phyloP scores from a whole-genome alignment of 371 early-diverging fungal genomes.

The Encephalitozoon romaleae region DNA sequence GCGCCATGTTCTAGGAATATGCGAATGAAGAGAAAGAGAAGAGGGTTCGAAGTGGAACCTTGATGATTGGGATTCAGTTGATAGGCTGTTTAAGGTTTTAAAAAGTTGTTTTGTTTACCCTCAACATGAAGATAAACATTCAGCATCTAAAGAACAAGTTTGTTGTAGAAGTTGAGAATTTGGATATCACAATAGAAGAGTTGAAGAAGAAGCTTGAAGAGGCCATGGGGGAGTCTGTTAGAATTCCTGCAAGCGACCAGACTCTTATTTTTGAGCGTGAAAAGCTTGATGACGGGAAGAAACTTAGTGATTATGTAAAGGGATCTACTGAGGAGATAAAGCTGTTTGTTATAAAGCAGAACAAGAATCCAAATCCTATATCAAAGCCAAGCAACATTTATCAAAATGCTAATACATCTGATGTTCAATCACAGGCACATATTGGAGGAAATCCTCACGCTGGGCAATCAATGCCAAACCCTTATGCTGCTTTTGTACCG shows the following conservation, averaged over 20 bases:
- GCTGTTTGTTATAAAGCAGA: conserved; percentile 8
- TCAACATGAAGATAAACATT: conserved; percentile 18
- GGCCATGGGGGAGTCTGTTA: background rate
- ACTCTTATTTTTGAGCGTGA: background rate
- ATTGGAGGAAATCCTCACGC: background rate
- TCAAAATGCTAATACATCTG: background rate
- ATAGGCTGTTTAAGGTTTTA: background rate
- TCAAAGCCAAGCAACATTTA: background rate
- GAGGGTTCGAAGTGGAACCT: background rate
- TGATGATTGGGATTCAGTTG: background rate
- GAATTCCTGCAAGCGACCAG: conserved; percentile 6
- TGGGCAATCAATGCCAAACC: conserved; percentile 1
- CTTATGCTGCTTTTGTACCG: background rate
- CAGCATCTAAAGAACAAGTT: conserved; percentile 8
- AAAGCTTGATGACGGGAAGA: conserved; percentile 8
- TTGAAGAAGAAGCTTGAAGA: conserved; percentile 24
- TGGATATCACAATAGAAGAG: conserved; percentile 31
- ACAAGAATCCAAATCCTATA: background rate
- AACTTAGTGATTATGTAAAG: conserved; percentile 17
- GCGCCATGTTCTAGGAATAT: background rate
- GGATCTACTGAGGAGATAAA: background rate
- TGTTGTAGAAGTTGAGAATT: background rate
- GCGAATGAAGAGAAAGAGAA: background rate
- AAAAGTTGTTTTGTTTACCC: conserved; percentile 19
- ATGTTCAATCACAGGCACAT: background rate